phyloP scores from a whole-genome alignment of 768 basidiomycete genomes.

The Xerocomus spinulosus region DNA sequence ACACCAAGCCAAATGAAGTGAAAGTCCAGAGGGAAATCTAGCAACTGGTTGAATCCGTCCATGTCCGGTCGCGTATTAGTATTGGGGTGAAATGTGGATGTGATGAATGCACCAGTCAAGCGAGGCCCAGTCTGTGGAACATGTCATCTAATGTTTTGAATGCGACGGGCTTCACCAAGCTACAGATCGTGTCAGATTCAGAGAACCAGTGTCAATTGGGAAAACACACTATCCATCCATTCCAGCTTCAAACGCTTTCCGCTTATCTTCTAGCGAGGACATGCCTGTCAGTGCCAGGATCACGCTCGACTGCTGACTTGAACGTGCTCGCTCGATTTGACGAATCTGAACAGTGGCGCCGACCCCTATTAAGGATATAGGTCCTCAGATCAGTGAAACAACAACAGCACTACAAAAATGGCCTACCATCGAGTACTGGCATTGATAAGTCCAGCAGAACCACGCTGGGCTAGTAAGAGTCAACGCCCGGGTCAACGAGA shows the following conservation, averaged over 20 bases:
- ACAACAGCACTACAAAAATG: neutral
- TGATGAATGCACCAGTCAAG: constrained; percentile 25
- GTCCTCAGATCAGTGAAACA: neutral
- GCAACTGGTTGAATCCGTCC: constrained; percentile 4
- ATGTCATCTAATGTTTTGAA: constrained; percentile 85
- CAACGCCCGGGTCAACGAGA: neutral
- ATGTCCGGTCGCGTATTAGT: constrained; percentile 6
- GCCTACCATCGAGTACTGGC: constrained; percentile 84
- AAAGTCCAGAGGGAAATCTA: constrained; percentile 6
- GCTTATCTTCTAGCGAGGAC: constrained; percentile 90
- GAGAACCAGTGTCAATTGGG: neutral
- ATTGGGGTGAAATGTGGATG: constrained; percentile 5
- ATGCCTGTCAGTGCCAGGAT: constrained; percentile 91
- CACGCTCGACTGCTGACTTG: constrained; percentile 34
- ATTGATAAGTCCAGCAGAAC: constrained; percentile 88
- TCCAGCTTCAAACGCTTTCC: constrained; percentile 85
- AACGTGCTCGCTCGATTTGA: constrained; percentile 53
- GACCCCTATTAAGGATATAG: constrained; percentile 46
- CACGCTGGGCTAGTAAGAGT: constrained; percentile 45
- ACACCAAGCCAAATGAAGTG: too few relatives aligned
- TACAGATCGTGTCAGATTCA: constrained; percentile 26
- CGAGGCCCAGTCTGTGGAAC: constrained; percentile 66
- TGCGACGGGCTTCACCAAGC: constrained; percentile 93
- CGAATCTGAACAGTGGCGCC: constrained; percentile 84
- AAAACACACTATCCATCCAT: constrained; percentile 91